Evolutionary conservation across 2,329 filamentous ascomycete genomes (phyloP).

Genomic region (Diplodia intermedia): DNA sequence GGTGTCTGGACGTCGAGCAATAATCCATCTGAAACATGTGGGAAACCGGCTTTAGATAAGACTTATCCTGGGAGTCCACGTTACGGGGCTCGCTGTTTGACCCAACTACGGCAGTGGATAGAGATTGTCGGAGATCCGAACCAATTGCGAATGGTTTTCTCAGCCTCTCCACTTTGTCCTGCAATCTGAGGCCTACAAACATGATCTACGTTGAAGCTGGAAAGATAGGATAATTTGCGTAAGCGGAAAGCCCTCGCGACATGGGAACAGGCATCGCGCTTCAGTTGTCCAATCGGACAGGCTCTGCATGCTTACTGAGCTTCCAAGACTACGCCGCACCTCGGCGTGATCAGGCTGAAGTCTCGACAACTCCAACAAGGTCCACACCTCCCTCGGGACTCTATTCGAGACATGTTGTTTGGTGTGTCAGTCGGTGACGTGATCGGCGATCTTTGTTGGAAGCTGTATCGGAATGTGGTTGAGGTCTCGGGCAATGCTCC

Average conservation of each 20-base stretch:
- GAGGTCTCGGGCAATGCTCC: neutral
- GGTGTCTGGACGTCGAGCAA: neutral
- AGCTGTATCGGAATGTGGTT: neutral
- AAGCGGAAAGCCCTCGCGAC: neutral
- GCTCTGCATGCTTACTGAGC: neutral
- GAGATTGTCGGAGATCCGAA: neutral
- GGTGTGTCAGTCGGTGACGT: neutral
- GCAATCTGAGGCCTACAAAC: too few relatives aligned
- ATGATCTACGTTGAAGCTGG: neutral
- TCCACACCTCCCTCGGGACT: neutral
- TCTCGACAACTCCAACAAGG: neutral
- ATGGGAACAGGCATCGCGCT: neutral
- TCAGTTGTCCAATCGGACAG: neutral
- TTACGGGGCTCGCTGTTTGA: neutral
- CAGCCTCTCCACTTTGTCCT: too few relatives aligned
- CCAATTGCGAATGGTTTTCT: neutral
- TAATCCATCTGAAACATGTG: neutral
- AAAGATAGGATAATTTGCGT: neutral
- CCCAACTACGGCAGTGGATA: neutral
- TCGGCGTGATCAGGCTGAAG: neutral
- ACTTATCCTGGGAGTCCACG: neutral
- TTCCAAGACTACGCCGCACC: neutral
- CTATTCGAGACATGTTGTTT: neutral
- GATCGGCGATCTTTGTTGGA: constrained; percentile 8
- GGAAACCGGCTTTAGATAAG: neutral